These are phyloP conservation scores for Phialophora chinensis DNA, from an alignment of 2,329 filamentous ascomycete species.

Conservation along the genomic window DNA sequence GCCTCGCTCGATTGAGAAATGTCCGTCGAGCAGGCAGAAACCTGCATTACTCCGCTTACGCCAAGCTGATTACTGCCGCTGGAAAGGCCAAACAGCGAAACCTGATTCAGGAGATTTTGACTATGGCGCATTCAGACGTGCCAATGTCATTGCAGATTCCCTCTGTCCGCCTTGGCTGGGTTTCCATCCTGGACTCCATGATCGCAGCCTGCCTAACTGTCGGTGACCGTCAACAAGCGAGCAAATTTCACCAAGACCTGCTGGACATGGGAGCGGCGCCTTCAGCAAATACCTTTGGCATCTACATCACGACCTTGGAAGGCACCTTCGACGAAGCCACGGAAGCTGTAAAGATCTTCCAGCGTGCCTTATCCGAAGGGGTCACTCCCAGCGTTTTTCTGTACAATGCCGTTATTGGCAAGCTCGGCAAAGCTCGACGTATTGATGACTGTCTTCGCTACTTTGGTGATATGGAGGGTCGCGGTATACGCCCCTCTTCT, in stretches of 20 bases:
- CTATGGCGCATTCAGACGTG: conserved; percentile 87
- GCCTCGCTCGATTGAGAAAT: conserved; percentile 82
- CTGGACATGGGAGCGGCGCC: conserved; percentile 88
- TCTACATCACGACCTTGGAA: conserved; percentile 99
- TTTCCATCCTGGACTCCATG: conserved; percentile 95
- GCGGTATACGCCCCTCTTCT: conserved; percentile 92
- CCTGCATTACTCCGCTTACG: conserved; percentile 94
- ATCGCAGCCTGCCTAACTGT: conserved; percentile 86
- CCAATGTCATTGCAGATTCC: conserved; percentile 83
- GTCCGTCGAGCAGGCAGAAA: conserved; percentile 91
- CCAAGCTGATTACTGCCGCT: conserved; percentile 89
- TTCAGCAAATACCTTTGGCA: conserved; percentile 94
- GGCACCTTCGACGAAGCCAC: conserved; percentile 97
- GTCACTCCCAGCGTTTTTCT: conserved; percentile 96
- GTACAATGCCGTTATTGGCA: conserved; percentile 97
- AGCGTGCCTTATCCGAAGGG: conserved; percentile 88
- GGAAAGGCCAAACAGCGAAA: conserved; percentile 83
- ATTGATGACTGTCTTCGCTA: conserved; percentile 98
- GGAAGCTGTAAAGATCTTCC: conserved; percentile 96
- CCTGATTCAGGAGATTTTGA: conserved; percentile 82
- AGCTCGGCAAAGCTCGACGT: conserved; percentile 94
- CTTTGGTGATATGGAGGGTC: conserved; percentile 94
- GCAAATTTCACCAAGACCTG: conserved; percentile 88
- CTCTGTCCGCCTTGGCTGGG: conserved; percentile 92
- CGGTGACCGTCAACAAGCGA: conserved; percentile 79